Base-by-base conservation (phyloP, 2,329 filamentous ascomycete species). In the Paraconiothyrium brasiliense region DNA sequence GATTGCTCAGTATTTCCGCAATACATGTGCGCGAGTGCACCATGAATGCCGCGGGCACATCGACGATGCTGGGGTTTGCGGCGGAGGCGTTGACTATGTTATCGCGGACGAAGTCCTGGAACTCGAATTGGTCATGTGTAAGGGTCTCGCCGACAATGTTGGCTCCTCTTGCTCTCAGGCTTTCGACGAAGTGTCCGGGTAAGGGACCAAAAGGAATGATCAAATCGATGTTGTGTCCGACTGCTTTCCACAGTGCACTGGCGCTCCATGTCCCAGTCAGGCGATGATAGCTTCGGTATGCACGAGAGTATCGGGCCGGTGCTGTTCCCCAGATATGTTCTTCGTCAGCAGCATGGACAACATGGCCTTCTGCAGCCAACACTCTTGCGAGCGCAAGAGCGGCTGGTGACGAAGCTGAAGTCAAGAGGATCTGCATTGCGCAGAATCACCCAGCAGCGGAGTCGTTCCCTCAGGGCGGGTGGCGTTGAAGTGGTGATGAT, bases 381-480 rank as follows among this genome's bases (percentile, higher is more conserved):
- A 59, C 37, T 34, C 65, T 58, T 10, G 62, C 63, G 9, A 65
- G 56, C 6, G 60, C 55, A 13, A 67, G 52, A 13, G 65, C 58
- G 1, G 59, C n/a, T 7, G 65, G 65, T 16, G 34, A 20, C 4
- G 62, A 63, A 3, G 65, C 58, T 13, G 52, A 58, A 13, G 60
- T 62, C 14, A 67, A 51, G 22, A 66, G 54, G 13, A 66, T 56
- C 2, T 48, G 41, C 62, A 64, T 64, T 10, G 24, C n/a, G 37
- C 43, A n/a, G 34, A 35, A 37, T 22, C 8, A 49, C 30, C 49
- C 30, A 2, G 30, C 24, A 47, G 39, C 39, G 32, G 16, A 11
- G 6, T 49, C 14, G 14, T 49, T 44, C 22, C 24, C 10, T 20
- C 35, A 57, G 34, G 10, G 14, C n/a, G 20, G 24, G 34, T 11